Evolutionary conservation across 179 eudicot genomes (phyloP), one percentile per base, ranked within the genome.

Genomic region (Silene coronaria): DNA sequence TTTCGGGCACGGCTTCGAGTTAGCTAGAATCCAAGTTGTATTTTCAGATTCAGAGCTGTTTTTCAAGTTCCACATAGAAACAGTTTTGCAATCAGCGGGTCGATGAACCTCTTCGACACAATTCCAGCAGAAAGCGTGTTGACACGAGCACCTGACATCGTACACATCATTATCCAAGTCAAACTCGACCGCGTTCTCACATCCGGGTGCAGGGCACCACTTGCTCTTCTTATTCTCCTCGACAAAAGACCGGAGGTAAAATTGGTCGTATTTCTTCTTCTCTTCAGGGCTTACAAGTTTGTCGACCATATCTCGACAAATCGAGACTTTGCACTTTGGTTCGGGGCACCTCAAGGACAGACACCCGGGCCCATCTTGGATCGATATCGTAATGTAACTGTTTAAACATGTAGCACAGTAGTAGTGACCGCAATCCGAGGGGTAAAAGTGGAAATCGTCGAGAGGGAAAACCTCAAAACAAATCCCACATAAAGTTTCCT

Each of bases 131-230:
- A 91, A 91, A 42, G 78, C 73, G 60, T 85, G 71, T 6, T 81
- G 77, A 76, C 97, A 91, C 14, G 23, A 72, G 73, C 97, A 90
- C n/a, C 79, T 79, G 24, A 90, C 91, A 71, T 90, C 95, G 66
- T 76, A 86, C 75, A 58, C 76, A 17, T 75, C 77, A 72, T 82
- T 68, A 26, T 82, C 84, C 32, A 73, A 68, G 16, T 78, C 79
- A 38, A 82, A 83, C 55, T 88, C 91, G 45, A 90, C 84, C 7
- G 95, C 97, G 78, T 80, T 85, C 73, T 76, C 87, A 75, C 97
- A 90, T 21, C 91, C 92, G 9, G 92, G 95, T 13, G 87, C 89
- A 66, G 97, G 95, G 76, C 92, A 90, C 97, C 97, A 90, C 83
- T 90, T 91, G 17, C 83, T 81, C 85, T 81, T 87, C 46, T 78